Conservation (phyloP, 441 rosid genomes). For the Daphne laureola region DNA sequence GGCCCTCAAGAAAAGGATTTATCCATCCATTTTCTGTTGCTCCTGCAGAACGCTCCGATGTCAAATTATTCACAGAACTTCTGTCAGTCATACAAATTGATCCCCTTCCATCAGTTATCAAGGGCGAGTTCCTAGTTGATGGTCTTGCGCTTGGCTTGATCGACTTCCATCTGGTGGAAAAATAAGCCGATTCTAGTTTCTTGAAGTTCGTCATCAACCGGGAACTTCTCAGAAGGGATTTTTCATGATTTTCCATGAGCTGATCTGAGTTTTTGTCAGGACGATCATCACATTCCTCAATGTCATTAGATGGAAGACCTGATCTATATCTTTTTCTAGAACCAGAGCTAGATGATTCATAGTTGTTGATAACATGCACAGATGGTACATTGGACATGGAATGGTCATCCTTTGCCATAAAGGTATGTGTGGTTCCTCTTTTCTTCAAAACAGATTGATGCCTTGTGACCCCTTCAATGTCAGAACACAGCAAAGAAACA, state of each 20-base stretch:
- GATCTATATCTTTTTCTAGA: slow-evolving; percentile 69
- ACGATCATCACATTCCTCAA: slow-evolving; percentile 43
- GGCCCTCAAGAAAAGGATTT: slow-evolving; percentile 85
- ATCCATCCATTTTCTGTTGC: slow-evolving; percentile 70
- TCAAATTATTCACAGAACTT: slow-evolving; percentile 61
- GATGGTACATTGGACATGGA: slow-evolving; percentile 37
- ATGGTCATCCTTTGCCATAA: slow-evolving; percentile 36
- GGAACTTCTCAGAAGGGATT: slow-evolving; percentile 52
- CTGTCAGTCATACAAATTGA: slow-evolving; percentile 66
- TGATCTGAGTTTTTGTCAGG: slow-evolving; percentile 33
- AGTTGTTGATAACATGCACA: slow-evolving; percentile 25
- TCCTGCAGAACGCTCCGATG: slow-evolving; percentile 31
- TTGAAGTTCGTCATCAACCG: slow-evolving; percentile 83
- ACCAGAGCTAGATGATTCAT: slow-evolving; percentile 45
- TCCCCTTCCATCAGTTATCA: slow-evolving; percentile 69
- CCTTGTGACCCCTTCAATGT: slow-evolving; percentile 70
- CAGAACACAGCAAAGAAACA: slow-evolving; percentile 62
- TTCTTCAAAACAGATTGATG: slow-evolving; percentile 51
- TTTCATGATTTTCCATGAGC: slow-evolving; percentile 37
- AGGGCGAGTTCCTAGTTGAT: slow-evolving; percentile 37
- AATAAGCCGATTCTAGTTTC: slow-evolving; percentile 83
- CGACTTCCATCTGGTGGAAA: slow-evolving; percentile 67
- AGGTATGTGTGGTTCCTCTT: slow-evolving; percentile 36
- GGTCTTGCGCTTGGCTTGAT: slow-evolving; percentile 43
- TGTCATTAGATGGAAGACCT: slow-evolving; percentile 27